Conservation (phyloP, 208 protist species). For the Leishmania tarentolae region DNA sequence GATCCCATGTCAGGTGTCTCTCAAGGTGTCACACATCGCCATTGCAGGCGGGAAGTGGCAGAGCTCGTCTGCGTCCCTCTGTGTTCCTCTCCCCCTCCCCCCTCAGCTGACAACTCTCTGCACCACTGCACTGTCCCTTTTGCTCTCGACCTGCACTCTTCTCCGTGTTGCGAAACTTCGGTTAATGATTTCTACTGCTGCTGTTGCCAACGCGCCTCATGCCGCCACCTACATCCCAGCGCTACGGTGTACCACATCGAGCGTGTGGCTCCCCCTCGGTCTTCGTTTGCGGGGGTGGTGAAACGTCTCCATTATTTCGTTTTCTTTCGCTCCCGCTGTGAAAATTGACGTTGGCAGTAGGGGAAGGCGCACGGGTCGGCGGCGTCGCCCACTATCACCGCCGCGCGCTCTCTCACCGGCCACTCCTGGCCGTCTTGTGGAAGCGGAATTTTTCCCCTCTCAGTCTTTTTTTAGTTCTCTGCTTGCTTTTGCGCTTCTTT, state of each 20-base stretch:
- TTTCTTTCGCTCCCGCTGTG: background rate
- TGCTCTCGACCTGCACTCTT: background rate
- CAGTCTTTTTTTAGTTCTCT: constrained; percentile 15
- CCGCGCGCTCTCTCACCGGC: background rate
- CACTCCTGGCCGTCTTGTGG: background rate
- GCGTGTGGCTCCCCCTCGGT: background rate
- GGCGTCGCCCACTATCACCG: background rate
- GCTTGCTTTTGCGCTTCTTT: constrained; percentile 15
- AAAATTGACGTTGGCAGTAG: background rate
- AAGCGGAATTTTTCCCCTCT: background rate
- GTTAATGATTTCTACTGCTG: background rate
- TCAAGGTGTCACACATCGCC: background rate
- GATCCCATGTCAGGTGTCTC: background rate
- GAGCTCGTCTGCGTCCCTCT: background rate
- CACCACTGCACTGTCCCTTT: background rate
- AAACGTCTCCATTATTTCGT: background rate
- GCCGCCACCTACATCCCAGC: background rate
- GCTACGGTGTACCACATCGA: background rate
- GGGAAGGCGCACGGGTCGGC: background rate
- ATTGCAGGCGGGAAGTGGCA: background rate
- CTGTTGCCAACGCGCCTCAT: background rate
- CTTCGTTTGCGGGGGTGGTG: too few relatives aligned
- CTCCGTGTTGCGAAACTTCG: background rate
- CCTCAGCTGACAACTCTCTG: background rate
- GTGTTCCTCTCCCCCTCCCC: background rate